These are phyloP conservation scores for Flagelloscypha sp. DNA, from an alignment of 768 basidiomycete genomes.

Conservation along the genomic window DNA sequence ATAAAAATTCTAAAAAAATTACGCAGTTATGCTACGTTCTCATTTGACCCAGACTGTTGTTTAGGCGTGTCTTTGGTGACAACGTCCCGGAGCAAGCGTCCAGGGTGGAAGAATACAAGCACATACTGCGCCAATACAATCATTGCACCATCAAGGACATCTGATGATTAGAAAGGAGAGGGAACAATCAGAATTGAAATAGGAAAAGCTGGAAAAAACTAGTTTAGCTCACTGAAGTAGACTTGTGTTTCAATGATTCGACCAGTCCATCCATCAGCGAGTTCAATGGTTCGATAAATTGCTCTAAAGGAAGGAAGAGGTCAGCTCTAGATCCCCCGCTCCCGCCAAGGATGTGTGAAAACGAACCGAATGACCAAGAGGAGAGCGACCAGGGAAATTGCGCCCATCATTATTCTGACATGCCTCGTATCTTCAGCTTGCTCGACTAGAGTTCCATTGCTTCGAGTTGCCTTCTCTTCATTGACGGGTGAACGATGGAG, in stretches of 20 bases:
- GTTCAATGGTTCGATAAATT: slow-evolving; percentile 35
- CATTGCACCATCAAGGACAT: slow-evolving; percentile 5
- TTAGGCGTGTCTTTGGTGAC: too few species aligned
- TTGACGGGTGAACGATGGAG: slow-evolving; percentile 2
- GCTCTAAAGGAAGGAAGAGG: slow-evolving; percentile 16
- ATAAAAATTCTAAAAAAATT: too few species aligned
- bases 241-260: slow-evolving; percentile 29
- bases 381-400: slow-evolving; percentile 1
- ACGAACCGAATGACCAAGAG: slow-evolving; percentile 8
- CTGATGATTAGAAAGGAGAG: too few species aligned
- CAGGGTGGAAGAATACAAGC: slow-evolving; percentile 1
- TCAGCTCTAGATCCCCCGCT: not conserved
- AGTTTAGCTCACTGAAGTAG: slow-evolving; percentile 32
- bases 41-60: too few species aligned
- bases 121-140: not conserved
- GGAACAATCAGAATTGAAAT: too few species aligned
- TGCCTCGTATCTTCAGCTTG: slow-evolving; percentile 2
- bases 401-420: slow-evolving; percentile 1
- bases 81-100: slow-evolving; percentile 1
- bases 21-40: too few species aligned
- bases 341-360: too few species aligned
- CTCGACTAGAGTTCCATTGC: not conserved
- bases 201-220: too few species aligned
- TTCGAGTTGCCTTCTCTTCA: too few species aligned
- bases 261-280: slow-evolving; percentile 33